These are phyloP conservation scores for Russula vinacea DNA, from an alignment of 768 basidiomycete genomes.

Conservation along the genomic window DNA sequence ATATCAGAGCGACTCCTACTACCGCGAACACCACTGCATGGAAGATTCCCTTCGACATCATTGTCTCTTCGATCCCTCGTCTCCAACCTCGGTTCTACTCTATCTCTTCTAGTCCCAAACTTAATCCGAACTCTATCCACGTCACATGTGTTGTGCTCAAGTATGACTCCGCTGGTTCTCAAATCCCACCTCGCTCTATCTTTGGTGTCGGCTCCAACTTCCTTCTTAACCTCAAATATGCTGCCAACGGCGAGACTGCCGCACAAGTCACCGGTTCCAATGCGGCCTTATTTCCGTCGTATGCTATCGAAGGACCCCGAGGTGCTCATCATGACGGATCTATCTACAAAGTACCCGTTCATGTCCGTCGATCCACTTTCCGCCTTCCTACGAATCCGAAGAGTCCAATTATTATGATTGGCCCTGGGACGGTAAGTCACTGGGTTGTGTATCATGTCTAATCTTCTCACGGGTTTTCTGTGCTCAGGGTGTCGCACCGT, in stretches of 20 bases:
- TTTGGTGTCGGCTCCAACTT: constrained; percentile 95
- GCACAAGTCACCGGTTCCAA: constrained; percentile 40
- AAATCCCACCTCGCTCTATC: constrained; percentile 61
- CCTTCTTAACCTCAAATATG: constrained; percentile 85
- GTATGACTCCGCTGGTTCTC: constrained; percentile 66
- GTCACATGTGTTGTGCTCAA: constrained; percentile 94
- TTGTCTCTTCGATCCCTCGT: constrained; percentile 89
- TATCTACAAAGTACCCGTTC: constrained; percentile 83
- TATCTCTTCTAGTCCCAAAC: constrained; percentile 95
- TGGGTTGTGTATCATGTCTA: neutral
- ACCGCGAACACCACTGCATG: constrained; percentile 78
- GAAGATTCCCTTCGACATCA: constrained; percentile 94
- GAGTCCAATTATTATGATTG: constrained; percentile 98
- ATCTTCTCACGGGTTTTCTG: constrained; percentile 19
- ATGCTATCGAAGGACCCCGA: constrained; percentile 88
- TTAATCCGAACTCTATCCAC: constrained; percentile 86
- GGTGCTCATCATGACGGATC: constrained; percentile 71
- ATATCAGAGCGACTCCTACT: constrained; percentile 54
- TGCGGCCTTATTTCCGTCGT: constrained; percentile 54
- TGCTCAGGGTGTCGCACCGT: constrained; percentile 91
- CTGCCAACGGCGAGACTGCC: constrained; percentile 57
- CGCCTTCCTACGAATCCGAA: constrained; percentile 96
- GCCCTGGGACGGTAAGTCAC: constrained; percentile 87
- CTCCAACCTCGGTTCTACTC: constrained; percentile 98
- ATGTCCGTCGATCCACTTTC: constrained; percentile 96